Evolutionary conservation across 177 flowering plant species (phyloP).

Genomic region (Vitis hybrid): DNA sequence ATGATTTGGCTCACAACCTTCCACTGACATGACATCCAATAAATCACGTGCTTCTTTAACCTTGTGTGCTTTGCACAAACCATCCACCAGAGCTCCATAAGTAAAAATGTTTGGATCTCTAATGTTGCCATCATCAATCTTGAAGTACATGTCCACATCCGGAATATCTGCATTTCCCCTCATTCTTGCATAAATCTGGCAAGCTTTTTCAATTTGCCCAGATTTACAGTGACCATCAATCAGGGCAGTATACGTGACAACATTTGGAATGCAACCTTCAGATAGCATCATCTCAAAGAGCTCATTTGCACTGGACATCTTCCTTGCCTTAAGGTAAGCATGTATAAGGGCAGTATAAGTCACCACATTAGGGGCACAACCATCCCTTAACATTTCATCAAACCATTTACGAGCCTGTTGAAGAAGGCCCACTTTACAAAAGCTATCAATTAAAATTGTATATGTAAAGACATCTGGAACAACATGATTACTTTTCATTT

Average conservation of each 20-base stretch:
- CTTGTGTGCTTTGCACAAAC: constrained; percentile 82
- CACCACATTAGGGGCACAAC: constrained; percentile 87
- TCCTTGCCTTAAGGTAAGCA: constrained; percentile 80
- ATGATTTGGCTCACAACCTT: constrained; percentile 77
- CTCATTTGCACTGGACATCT: constrained; percentile 54
- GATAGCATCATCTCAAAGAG: constrained; percentile 78
- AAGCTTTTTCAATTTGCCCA: constrained; percentile 67
- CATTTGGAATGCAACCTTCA: constrained; percentile 65
- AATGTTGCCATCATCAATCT: constrained; percentile 19
- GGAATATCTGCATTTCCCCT: constrained; percentile 35
- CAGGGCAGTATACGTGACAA: constrained; percentile 79
- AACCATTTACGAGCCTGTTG: constrained; percentile 80
- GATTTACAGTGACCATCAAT: constrained; percentile 92
- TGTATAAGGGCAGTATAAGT: constrained; percentile 91
- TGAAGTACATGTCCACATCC: constrained; percentile 64
- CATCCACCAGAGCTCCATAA: constrained; percentile 91
- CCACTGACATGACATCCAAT: constrained; percentile 60
- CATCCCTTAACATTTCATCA: constrained; percentile 69
- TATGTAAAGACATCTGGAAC: constrained; percentile 84
- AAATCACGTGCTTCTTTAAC: constrained; percentile 73
- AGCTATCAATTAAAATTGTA: constrained; percentile 75
- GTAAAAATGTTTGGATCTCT: constrained; percentile 77
- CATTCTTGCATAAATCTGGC: constrained; percentile 75
- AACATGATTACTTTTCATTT: constrained; percentile 66
- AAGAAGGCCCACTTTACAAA: constrained; percentile 85